phyloP scores from a whole-genome alignment of 208 protist species.

The Leishmania tarentolae region DNA sequence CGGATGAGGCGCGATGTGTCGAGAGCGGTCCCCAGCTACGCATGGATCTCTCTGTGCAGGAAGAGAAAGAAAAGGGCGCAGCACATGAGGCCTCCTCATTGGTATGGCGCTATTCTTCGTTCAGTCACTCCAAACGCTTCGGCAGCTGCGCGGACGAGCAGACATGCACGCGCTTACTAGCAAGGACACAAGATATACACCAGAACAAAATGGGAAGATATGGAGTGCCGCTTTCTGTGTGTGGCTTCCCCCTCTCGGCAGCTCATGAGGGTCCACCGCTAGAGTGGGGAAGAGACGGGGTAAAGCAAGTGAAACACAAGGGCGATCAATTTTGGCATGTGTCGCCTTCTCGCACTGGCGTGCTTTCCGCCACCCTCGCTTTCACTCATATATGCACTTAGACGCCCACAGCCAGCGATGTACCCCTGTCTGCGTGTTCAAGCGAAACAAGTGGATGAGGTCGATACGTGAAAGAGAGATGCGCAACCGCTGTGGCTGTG shows the following conservation, averaged over 20 bases:
- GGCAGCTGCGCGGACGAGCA: neutral
- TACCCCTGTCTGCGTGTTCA: neutral
- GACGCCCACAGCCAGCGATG: neutral
- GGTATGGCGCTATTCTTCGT: too few species aligned
- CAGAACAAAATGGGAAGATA: neutral
- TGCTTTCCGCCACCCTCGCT: neutral
- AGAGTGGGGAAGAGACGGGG: neutral
- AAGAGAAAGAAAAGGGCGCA: neutral
- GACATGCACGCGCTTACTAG: too few species aligned
- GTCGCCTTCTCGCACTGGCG: neutral
- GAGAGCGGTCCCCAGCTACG: neutral
- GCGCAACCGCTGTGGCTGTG: neutral
- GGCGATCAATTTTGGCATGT: neutral
- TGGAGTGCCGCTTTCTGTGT: neutral
- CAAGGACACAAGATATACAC: neutral
- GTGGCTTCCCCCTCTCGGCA: neutral
- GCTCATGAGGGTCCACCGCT: neutral
- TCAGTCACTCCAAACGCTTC: neutral
- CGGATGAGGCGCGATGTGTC: neutral
- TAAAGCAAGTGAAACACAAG: neutral
- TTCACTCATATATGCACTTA: neutral
- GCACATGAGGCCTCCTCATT: constrained; percentile 8
- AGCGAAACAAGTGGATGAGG: neutral
- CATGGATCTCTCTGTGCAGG: neutral
- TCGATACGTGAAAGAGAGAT: neutral